A percentile compares a stretch with the other conserved stretches of the same genome.
Conservation (phyloP, 805 yeast species). For the Candida tammaniensis region DNA sequence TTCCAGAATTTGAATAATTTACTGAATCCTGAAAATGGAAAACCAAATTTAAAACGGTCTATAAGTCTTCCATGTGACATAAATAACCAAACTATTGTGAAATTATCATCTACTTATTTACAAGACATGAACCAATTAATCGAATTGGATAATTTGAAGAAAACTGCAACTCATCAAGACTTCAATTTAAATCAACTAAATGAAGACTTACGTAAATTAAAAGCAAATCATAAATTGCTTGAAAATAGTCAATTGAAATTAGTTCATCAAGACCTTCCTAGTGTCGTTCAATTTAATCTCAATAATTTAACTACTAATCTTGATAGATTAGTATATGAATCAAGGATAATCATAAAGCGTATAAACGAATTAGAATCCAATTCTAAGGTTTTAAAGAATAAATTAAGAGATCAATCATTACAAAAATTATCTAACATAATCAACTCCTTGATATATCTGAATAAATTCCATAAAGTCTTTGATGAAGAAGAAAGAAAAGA, state of each 20-base stretch:
- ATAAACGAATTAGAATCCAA: constrained; percentile 40
- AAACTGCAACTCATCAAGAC: constrained; percentile 12
- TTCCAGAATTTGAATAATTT: constrained; percentile 15
- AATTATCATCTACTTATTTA: constrained; percentile 6
- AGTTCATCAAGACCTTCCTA: constrained; percentile 28
- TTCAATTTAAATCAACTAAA: constrained; percentile 26
- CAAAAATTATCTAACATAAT: constrained; percentile 24
- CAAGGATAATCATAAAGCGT: constrained; percentile 38
- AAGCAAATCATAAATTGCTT: constrained; percentile 25
- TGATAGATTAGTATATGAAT: constrained; percentile 38
- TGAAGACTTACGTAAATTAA: constrained; percentile 28
- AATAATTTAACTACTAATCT: constrained; percentile 30
- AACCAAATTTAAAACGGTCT: constrained; percentile 1
- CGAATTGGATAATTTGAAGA: constrained; percentile 19
- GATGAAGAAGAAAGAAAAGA: constrained; percentile 26
- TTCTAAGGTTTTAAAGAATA: constrained; percentile 24
- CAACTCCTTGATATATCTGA: constrained; percentile 26
- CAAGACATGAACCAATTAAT: constrained; percentile 14
- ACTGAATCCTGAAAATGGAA: neutral
- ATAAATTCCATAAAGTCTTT: constrained; percentile 30
- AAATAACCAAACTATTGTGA: constrained; percentile 8
- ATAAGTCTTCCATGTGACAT: constrained; percentile 6
- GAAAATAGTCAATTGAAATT: constrained; percentile 20
- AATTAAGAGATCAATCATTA: constrained; percentile 26
- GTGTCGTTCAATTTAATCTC: constrained; percentile 26